Evolutionary conservation across 768 basidiomycete genomes (phyloP), one percentile per base, ranked within the genome.

Genomic region (Hygrocybe punicea): DNA sequence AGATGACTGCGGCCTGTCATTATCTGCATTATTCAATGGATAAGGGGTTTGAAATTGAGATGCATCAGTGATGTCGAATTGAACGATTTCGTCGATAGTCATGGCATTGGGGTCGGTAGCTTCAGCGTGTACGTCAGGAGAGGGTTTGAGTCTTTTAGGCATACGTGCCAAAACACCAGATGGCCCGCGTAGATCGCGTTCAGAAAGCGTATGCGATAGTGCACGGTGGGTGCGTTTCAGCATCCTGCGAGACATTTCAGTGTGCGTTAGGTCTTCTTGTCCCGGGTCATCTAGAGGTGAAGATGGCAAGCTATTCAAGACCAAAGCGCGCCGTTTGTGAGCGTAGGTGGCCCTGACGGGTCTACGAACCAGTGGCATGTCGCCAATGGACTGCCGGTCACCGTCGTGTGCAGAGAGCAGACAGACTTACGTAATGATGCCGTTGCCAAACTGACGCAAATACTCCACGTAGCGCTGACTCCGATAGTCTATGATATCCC

Each of bases 171-270:
- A 67, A 14, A 63, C 57, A 44, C 66, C 62, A 10, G 66, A 60
- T 13, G 13, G 13, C 19, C 16, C 6, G 6, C 29, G 33, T 19
- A 24, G 17, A 33, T 24, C 23, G n/a, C 16, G 13, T 23, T 51
- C 50, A 16, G 50, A 40, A 42, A 8, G 51, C 21, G 44, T n/a
- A n/a, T 35, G 7, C 24, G 40, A 24, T 13, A 23, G 17, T 6
- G 65, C 67, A n/a, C 73, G 71, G 57, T 79, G 76, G 10, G 78
- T 76, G 14, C 80, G 71, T 61, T 81, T 81, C 61, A 78, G 74
- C 73, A 79, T 78, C 24, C 79, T 72, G 17, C 63, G 72, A 23
- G 73, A 69, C 71, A 80, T 76, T 67, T 79, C 76, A 6, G 69
- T 57, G 25, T 69, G 65, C 4, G 77, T 67, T 17, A 79, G 61